These are phyloP conservation scores for Cryptococcus floricola DNA, from an alignment of 1,284 basidiomycete species.

Conservation along the genomic window DNA sequence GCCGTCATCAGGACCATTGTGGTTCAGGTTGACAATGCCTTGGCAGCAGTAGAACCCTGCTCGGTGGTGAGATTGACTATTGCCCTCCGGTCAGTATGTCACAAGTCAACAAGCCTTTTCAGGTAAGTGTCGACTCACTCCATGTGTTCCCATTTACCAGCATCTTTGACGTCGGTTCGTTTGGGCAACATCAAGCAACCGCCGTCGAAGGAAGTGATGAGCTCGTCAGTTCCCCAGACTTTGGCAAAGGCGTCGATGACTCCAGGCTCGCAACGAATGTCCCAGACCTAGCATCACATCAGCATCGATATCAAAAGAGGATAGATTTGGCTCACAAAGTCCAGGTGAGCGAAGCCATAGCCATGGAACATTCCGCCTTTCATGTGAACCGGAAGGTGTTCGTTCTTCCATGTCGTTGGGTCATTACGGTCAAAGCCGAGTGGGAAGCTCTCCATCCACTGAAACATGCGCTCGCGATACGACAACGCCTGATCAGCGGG, in stretches of 20 bases:
- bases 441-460: conserved; percentile 35
- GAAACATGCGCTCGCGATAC: conserved; percentile 23
- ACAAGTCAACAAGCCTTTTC: not conserved
- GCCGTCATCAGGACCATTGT: conserved; percentile 46
- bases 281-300: conserved; percentile 28
- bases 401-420: conserved; percentile 22
- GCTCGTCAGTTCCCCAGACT: conserved; percentile 19
- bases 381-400: conserved; percentile 26
- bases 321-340: conserved; percentile 1
- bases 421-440: conserved; percentile 37
- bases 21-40: conserved; percentile 44
- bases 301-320: not conserved
- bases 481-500: conserved; percentile 24
- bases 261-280: conserved; percentile 31
- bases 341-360: conserved; percentile 9
- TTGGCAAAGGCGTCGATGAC: conserved; percentile 27
- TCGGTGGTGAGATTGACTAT: conserved; percentile 36
- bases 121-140: conserved; percentile 7
- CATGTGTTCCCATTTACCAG: conserved; percentile 22
- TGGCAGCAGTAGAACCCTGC: conserved; percentile 45
- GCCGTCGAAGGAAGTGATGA: conserved; percentile 20
- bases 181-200: conserved; percentile 16
- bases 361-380: conserved; percentile 24
- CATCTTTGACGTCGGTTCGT: conserved; percentile 11
- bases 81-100: not conserved